phyloP scores from a whole-genome alignment of 23 red algal species.

The Agarophyton chilense region DNA sequence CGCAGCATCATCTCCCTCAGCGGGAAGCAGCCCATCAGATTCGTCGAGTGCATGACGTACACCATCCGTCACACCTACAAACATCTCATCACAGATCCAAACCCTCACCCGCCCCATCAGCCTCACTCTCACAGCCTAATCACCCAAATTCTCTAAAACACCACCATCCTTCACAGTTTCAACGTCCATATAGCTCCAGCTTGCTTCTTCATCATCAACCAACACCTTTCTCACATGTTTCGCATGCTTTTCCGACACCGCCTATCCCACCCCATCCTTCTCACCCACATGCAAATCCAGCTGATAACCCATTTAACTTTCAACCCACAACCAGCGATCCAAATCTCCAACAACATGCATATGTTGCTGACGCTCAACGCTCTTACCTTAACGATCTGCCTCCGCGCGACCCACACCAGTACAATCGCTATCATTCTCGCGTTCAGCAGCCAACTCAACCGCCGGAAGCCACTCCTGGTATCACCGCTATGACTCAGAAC shows the following conservation, averaged over 20 bases:
- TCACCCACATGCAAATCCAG: background rate
- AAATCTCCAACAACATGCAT: background rate
- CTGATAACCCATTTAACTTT: background rate
- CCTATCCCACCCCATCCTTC: background rate
- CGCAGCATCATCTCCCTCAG: background rate
- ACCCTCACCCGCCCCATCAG: background rate
- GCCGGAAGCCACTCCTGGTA: background rate
- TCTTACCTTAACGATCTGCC: constrained; percentile 34
- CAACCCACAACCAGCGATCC: constrained; percentile 8
- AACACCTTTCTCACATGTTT: background rate
- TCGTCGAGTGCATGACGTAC: constrained; percentile 13
- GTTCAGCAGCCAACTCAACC: background rate
- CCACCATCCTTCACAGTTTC: background rate
- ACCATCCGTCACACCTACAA: constrained; percentile 8
- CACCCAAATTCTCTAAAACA: background rate
- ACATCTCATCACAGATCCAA: constrained; percentile 1
- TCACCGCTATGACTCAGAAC: background rate
- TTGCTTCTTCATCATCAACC: background rate
- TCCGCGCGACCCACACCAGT: background rate
- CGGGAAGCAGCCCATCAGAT: background rate
- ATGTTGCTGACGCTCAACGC: constrained; percentile 38
- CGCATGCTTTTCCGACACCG: background rate
- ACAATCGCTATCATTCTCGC: background rate
- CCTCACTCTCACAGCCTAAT: background rate
- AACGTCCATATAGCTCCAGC: background rate